These are phyloP conservation scores for Nigrospora oryzae DNA, from an alignment of 2,329 filamentous ascomycete genomes.

Conservation along the genomic window DNA sequence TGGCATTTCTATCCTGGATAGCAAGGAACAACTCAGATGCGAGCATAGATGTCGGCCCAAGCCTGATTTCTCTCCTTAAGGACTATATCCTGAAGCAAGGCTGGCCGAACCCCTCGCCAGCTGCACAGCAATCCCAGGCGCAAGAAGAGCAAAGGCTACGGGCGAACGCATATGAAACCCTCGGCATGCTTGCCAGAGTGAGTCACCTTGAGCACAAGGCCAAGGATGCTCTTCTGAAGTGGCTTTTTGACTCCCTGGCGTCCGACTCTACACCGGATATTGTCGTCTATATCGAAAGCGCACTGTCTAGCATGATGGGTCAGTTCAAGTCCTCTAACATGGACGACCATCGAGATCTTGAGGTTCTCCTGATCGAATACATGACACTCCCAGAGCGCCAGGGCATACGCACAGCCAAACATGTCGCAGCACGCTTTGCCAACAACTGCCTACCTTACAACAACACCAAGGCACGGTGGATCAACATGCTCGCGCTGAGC, in stretches of 20 bases:
- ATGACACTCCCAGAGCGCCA: slow-evolving; percentile 46
- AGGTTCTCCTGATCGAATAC: slow-evolving; percentile 56
- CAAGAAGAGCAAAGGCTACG: slow-evolving; percentile 59
- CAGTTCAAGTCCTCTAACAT: slow-evolving; percentile 27
- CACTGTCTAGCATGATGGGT: slow-evolving; percentile 63
- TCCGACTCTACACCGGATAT: slow-evolving; percentile 71
- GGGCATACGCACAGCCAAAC: slow-evolving; percentile 66
- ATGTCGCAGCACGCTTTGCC: slow-evolving; percentile 78
- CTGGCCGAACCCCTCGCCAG: slow-evolving; percentile 57
- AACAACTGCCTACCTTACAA: slow-evolving; percentile 78
- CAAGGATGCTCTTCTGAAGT: slow-evolving; percentile 52
- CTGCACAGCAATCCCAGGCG: slow-evolving; percentile 37
- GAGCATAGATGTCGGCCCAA: slow-evolving; percentile 51
- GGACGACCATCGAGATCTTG: slow-evolving; percentile 28
- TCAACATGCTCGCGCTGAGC: slow-evolving; percentile 74
- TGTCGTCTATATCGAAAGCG: slow-evolving; percentile 81
- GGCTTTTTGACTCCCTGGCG: slow-evolving; percentile 76
- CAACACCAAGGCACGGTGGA: slow-evolving; percentile 76
- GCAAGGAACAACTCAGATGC: slow-evolving; percentile 59
- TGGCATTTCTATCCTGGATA: slow-evolving; percentile 81
- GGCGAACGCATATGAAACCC: slow-evolving; percentile 80
- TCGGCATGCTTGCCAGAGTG: slow-evolving; percentile 69
- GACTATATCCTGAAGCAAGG: slow-evolving; percentile 73
- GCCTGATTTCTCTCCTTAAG: slow-evolving; percentile 60
- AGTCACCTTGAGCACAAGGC: slow-evolving; percentile 45